phyloP scores from a whole-genome alignment of 495 filamentous ascomycete genomes.

The Talaromyces trachyspermus region DNA sequence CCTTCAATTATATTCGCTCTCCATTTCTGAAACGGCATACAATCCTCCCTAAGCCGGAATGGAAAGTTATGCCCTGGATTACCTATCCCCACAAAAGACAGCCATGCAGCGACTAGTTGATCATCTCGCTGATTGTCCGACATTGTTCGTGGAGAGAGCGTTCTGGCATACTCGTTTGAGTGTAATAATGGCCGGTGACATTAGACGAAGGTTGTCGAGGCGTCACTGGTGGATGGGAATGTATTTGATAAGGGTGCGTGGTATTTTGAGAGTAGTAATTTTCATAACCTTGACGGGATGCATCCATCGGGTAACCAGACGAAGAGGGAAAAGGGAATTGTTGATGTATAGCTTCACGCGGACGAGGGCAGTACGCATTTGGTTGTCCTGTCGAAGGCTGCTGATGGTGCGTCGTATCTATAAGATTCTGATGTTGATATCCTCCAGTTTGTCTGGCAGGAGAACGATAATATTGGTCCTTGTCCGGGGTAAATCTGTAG shows the following conservation, averaged over 20 bases:
- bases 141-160: constrained; percentile 1
- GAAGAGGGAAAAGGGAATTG: neutral
- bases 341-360: neutral
- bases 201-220: neutral
- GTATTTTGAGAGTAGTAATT: neutral
- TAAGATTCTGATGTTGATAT: neutral
- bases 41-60: neutral
- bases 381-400: neutral
- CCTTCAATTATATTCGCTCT: constrained; percentile 3
- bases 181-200: neutral
- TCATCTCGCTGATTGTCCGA: constrained; percentile 2
- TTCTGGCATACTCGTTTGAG: neutral
- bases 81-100: neutral
- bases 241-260: neutral
- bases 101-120: constrained; percentile 4
- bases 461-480: neutral
- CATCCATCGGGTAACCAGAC: neutral
- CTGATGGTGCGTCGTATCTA: neutral
- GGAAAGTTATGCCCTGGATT: constrained; percentile 3
- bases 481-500: neutral
- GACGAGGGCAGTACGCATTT: neutral
- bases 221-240: neutral
- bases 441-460: neutral
- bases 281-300: neutral
- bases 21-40: neutral